Percentiles rank a stretch among this genome's conserved stretches.
Conservation (phyloP, 1,139 yeast genomes). For the Tardiomyces blankii region DNA sequence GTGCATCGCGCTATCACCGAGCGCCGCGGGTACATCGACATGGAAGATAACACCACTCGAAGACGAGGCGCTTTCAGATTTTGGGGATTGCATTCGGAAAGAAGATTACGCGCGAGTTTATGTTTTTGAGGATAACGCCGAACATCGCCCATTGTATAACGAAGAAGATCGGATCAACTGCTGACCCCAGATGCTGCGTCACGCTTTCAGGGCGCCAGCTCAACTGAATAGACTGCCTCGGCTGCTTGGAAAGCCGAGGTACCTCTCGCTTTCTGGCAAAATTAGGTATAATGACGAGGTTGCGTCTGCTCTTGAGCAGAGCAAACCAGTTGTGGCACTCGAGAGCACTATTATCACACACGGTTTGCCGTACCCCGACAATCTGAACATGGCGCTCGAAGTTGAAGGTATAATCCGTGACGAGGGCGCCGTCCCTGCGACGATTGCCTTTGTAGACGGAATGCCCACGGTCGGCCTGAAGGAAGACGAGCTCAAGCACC, state of each 20-base stretch:
- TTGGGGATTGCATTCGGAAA: too few relatives aligned
- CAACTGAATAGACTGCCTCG: not conserved
- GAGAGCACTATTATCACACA: conserved; percentile 87
- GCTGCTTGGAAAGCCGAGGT: too few relatives aligned
- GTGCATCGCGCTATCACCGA: too few relatives aligned
- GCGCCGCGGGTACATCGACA: too few relatives aligned
- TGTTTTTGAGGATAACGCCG: too few relatives aligned
- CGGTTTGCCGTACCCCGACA: conserved; percentile 77
- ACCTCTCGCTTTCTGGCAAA: not conserved
- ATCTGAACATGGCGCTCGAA: conserved; percentile 55
- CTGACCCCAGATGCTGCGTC: too few relatives aligned
- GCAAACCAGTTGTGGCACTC: conserved; percentile 60
- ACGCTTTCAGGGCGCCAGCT: not conserved
- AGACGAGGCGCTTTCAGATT: too few relatives aligned
- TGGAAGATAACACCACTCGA: too few relatives aligned
- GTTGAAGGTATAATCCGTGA: conserved; percentile 55
- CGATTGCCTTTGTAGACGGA: conserved; percentile 71
- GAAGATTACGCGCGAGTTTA: too few relatives aligned
- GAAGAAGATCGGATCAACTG: too few relatives aligned
- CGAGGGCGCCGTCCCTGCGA: conserved; percentile 73
- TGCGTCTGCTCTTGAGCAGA: conserved; percentile 43
- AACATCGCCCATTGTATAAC: too few relatives aligned
- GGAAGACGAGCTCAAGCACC: conserved; percentile 33
- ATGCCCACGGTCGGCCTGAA: conserved; percentile 57
- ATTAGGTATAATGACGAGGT: conserved; percentile 40